Evolutionary conservation across 345 rosid species (phyloP).

Genomic region (Fremontodendron californicum): DNA sequence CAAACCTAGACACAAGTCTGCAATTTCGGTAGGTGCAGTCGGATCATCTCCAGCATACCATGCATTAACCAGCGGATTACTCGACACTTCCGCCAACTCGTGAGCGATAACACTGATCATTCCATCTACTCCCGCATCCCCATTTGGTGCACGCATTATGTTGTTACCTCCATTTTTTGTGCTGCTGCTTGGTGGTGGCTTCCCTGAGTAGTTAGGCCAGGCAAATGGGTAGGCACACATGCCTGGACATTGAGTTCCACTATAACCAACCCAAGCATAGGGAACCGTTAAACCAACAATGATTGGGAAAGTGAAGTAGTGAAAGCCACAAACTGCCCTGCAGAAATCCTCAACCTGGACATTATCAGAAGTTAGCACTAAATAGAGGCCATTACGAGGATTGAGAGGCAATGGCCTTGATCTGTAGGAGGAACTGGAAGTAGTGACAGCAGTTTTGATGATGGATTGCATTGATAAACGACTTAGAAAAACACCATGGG

Average conservation of each 20-base stretch:
- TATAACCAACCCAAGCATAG: slow-evolving; percentile 62
- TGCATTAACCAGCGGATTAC: slow-evolving; percentile 56
- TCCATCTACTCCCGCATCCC: slow-evolving; percentile 57
- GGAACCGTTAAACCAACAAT: slow-evolving; percentile 51
- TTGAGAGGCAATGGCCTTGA: slow-evolving; percentile 39
- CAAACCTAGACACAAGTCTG: slow-evolving; percentile 56
- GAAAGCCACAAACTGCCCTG: slow-evolving; percentile 61
- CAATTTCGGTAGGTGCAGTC: slow-evolving; percentile 52
- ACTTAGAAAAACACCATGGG: slow-evolving; percentile 49
- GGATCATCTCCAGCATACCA: slow-evolving; percentile 70
- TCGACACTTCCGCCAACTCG: slow-evolving; percentile 59
- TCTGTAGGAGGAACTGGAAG: too few species aligned
- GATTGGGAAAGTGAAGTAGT: slow-evolving; percentile 58
- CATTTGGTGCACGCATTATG: slow-evolving; percentile 50
- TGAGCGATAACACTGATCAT: slow-evolving; percentile 63
- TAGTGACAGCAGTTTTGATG: slow-evolving; percentile 38
- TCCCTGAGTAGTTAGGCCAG: slow-evolving; percentile 42
- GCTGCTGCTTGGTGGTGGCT: slow-evolving; percentile 35
- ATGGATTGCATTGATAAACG: slow-evolving; percentile 50
- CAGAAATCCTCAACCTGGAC: slow-evolving; percentile 68
- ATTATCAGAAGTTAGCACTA: slow-evolving; percentile 47
- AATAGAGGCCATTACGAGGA: slow-evolving; percentile 47
- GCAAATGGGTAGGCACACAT: slow-evolving; percentile 63
- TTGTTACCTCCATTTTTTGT: slow-evolving; percentile 26
- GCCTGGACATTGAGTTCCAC: slow-evolving; percentile 55